A percentile compares a stretch with the other conserved stretches of the same genome.
These are phyloP conservation scores for Chimonanthus praecox DNA, from an alignment of 164 flowering plant genomes.

Conservation along the genomic window DNA sequence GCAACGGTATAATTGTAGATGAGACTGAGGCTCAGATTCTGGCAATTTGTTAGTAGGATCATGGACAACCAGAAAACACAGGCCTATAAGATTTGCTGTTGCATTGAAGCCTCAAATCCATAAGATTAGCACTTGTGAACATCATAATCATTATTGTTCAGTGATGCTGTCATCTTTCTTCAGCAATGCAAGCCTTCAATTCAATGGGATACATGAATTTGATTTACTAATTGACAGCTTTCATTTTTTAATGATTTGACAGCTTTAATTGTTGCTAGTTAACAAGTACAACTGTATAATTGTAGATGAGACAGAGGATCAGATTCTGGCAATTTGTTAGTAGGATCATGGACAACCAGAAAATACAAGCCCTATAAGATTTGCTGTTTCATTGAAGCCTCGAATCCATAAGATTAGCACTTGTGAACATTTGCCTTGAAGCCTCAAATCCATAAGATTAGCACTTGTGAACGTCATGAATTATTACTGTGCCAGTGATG, in stretches of 20 bases:
- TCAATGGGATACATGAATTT: no score
- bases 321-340: background rate
- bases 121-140: background rate
- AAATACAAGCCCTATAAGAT: background rate
- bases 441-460: background rate
- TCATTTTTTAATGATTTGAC: no score
- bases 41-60: background rate
- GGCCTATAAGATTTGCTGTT: background rate
- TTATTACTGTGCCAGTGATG: background rate
- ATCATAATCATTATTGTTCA: background rate
- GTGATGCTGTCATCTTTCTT: background rate
- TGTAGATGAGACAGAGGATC: background rate
- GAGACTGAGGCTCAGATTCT: background rate
- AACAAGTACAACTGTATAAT: no score
- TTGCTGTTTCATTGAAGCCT: background rate
- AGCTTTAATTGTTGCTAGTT: no score
- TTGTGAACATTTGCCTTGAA: background rate
- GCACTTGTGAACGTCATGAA: background rate
- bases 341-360: background rate
- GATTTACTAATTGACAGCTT: no score
- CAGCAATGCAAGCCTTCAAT: background rate
- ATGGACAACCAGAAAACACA: background rate
- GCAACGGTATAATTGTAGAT: no score
- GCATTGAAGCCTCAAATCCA: background rate
- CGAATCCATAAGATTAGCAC: background rate